phyloP scores from a whole-genome alignment of 805 yeast species.

The Saturnispora serradocipensis region DNA sequence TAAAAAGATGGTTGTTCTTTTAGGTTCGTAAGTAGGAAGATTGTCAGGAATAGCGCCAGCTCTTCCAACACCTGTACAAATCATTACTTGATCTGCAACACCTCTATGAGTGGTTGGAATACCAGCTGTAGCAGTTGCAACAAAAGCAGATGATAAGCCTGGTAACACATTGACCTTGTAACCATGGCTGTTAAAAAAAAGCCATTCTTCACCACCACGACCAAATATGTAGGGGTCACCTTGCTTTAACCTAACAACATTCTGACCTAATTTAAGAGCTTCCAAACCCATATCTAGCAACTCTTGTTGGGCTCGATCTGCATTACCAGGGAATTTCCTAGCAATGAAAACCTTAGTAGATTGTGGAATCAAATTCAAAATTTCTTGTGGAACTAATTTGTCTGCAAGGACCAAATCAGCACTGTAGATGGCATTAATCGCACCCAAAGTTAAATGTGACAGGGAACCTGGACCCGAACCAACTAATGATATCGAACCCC shows the following conservation, averaged over 20 bases:
- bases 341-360: slow-evolving; percentile 76
- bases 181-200: slow-evolving; percentile 61
- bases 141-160: slow-evolving; percentile 82
- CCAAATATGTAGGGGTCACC: slow-evolving; percentile 97
- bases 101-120: slow-evolving; percentile 91
- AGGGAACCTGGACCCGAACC: slow-evolving; percentile 94
- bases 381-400: slow-evolving; percentile 84
- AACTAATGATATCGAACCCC: slow-evolving; percentile 67
- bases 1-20: slow-evolving; percentile 77
- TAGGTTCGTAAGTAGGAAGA: slow-evolving; percentile 60
- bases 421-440: slow-evolving; percentile 63
- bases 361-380: slow-evolving; percentile 71
- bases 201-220: slow-evolving; percentile 88
- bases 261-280: slow-evolving; percentile 54
- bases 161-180: slow-evolving; percentile 68
- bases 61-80: slow-evolving; percentile 92
- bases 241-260: slow-evolving; percentile 84
- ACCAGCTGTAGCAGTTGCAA: slow-evolving; percentile 73
- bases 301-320: slow-evolving; percentile 87
- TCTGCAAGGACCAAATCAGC: slow-evolving; percentile 88
- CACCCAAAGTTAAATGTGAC: slow-evolving; percentile 75
- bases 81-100: slow-evolving; percentile 83
- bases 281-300: slow-evolving; percentile 63
- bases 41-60: slow-evolving; percentile 66
- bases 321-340: slow-evolving; percentile 92